Evolutionary conservation across 768 basidiomycete genomes (phyloP).

Genomic region (Lepiota brunneoincarnata): DNA sequence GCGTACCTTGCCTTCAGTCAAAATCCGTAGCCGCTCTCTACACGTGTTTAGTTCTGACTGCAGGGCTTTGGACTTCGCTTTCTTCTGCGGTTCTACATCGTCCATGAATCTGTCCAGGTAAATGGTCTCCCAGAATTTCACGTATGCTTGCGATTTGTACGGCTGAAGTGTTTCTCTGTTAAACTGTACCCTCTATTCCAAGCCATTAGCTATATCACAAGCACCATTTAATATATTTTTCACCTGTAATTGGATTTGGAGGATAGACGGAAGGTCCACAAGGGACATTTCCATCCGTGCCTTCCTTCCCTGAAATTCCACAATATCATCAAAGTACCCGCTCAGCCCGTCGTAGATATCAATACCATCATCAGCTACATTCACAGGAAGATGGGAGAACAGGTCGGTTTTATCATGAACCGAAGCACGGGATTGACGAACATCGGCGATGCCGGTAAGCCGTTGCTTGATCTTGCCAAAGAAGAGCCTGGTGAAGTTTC

Average conservation of each 20-base stretch:
- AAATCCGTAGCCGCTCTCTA: conserved; percentile 63
- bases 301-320: conserved; percentile 85
- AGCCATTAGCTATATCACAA: conserved; percentile 9
- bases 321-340: conserved; percentile 85
- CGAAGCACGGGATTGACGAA: conserved; percentile 44
- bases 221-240: neutral
- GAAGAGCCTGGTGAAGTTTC: conserved; percentile 47
- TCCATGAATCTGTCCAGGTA: conserved; percentile 93
- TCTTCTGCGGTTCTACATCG: conserved; percentile 68
- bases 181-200: conserved; percentile 82
- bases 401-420: conserved; percentile 86
- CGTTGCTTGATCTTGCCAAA: conserved; percentile 81
- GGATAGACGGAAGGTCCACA: conserved; percentile 81
- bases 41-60: conserved; percentile 61
- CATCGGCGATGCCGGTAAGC: conserved; percentile 33
- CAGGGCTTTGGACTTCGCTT: conserved; percentile 64
- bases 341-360: conserved; percentile 95
- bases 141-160: conserved; percentile 95
- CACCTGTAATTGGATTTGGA: conserved; percentile 96
- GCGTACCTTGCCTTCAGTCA: conserved; percentile 72
- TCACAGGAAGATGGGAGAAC: conserved; percentile 92
- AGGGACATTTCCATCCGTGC: conserved; percentile 85
- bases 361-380: conserved; percentile 84
- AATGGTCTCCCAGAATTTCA: conserved; percentile 84
- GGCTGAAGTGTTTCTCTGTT: conserved; percentile 88